Evolutionary conservation across 2,329 filamentous ascomycete genomes (phyloP).

Genomic region (Erysiphe pulchra): DNA sequence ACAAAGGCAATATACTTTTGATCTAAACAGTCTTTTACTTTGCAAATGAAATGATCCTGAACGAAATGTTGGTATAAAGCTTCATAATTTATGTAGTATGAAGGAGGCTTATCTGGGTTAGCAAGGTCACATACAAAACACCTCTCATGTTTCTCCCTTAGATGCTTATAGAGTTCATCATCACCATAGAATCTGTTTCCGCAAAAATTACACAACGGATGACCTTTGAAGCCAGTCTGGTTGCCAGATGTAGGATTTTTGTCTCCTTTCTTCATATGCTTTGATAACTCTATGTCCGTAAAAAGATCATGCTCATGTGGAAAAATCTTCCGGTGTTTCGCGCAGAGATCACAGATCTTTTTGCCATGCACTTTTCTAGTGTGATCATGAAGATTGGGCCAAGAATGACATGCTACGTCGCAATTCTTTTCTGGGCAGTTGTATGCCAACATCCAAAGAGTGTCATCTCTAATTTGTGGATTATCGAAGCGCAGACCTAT

Average conservation of each 20-base stretch:
- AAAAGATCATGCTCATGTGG: slow-evolving; percentile 95
- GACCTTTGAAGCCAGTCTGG: slow-evolving; percentile 88
- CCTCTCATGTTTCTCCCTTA: slow-evolving; percentile 76
- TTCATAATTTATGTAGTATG: slow-evolving; percentile 81
- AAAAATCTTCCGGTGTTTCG: slow-evolving; percentile 90
- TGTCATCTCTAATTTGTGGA: slow-evolving; percentile 75
- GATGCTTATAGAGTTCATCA: slow-evolving; percentile 85
- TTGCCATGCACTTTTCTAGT: slow-evolving; percentile 63
- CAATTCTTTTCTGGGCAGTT: slow-evolving; percentile 77
- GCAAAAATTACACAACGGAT: slow-evolving; percentile 87
- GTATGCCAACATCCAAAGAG: slow-evolving; percentile 64
- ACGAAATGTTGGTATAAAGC: slow-evolving; percentile 68
- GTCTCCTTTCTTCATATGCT: slow-evolving; percentile 76
- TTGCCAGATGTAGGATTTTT: slow-evolving; percentile 71
- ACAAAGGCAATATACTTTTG: slow-evolving; percentile 97
- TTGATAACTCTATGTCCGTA: slow-evolving; percentile 50
- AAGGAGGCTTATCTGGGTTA: slow-evolving; percentile 26
- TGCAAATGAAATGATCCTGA: slow-evolving; percentile 65
- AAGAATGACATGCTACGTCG: slow-evolving; percentile 61
- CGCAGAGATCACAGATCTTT: slow-evolving; percentile 77
- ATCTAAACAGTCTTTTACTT: slow-evolving; percentile 68
- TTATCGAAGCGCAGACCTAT: slow-evolving; percentile 82
- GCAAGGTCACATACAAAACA: slow-evolving; percentile 74
- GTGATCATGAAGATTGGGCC: slow-evolving; percentile 57
- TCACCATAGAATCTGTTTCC: slow-evolving; percentile 80